A percentile compares a stretch with the other conserved stretches of the same genome.
These are phyloP conservation scores for Calocera viscosa DNA, from an alignment of 768 basidiomycete species.

Conservation along the genomic window DNA sequence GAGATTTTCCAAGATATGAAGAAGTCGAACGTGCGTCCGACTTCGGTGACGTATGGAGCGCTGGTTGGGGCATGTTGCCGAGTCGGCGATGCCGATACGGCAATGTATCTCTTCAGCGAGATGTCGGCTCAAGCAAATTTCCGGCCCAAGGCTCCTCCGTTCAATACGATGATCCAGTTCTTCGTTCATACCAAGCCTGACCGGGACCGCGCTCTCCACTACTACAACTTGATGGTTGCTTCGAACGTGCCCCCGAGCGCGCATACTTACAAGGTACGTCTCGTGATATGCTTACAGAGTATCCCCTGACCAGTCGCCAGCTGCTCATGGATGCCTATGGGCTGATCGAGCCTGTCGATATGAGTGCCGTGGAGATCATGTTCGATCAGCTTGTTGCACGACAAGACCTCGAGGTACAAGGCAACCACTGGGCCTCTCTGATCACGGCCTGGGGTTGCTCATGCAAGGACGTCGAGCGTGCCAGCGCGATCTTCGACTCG, in stretches of 20 bases:
- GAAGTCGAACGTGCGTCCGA: constrained; percentile 43
- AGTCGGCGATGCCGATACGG: constrained; percentile 74
- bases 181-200: constrained; percentile 85
- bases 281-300: too few species aligned
- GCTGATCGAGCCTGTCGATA: constrained; percentile 66
- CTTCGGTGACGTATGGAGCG: constrained; percentile 88
- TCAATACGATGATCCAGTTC: constrained; percentile 98
- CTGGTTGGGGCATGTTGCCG: constrained; percentile 88
- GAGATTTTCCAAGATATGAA: constrained; percentile 86
- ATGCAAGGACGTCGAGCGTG: constrained; percentile 60
- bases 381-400: constrained; percentile 49
- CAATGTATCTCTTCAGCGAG: constrained; percentile 72
- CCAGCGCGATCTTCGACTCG: constrained; percentile 63
- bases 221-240: constrained; percentile 50
- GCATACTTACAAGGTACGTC: constrained; percentile 85
- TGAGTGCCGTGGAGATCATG: constrained; percentile 53
- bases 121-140: constrained; percentile 65
- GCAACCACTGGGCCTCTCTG: constrained; percentile 67
- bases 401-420: constrained; percentile 36
- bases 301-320: too few species aligned
- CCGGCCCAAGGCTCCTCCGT: constrained; percentile 83
- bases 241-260: constrained; percentile 61
- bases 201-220: constrained; percentile 60
- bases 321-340: neutral
- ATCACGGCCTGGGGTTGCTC: constrained; percentile 84